phyloP scores from a whole-genome alignment of 2,329 filamentous ascomycete species.

The Cercospora zeae-maydis region DNA sequence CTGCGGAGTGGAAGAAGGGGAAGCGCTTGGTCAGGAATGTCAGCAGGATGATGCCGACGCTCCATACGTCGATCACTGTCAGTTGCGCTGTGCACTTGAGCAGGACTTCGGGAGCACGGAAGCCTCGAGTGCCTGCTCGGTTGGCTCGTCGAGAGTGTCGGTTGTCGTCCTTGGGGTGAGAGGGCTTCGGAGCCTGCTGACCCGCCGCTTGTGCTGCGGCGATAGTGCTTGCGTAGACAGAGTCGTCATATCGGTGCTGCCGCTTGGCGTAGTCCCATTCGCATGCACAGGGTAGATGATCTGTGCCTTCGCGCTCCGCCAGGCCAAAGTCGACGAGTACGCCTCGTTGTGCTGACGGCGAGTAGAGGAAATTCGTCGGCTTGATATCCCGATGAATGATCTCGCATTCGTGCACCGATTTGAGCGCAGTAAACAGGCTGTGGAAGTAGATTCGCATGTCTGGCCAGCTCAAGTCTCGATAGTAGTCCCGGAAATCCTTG shows the following conservation, averaged over 20 bases:
- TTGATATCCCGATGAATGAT: conserved; percentile 69
- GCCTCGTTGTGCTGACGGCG: conserved; percentile 72
- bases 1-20: conserved; percentile 97
- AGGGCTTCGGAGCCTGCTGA: conserved; percentile 43
- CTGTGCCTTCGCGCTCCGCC: conserved; percentile 70
- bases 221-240: conserved; percentile 56
- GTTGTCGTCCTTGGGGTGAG: conserved; percentile 86
- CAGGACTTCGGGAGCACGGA: conserved; percentile 91
- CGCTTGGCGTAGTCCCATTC: conserved; percentile 62
- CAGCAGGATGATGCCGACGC: conserved; percentile 91
- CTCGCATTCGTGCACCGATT: conserved; percentile 73
- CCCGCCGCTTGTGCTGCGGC: conserved; percentile 26
- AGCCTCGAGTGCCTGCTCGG: conserved; percentile 88
- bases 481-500: conserved; percentile 91
- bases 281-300: conserved; percentile 79
- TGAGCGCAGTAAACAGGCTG: conserved; percentile 80
- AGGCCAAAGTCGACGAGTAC: conserved; percentile 99
- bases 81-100: conserved; percentile 97
- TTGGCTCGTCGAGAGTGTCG: conserved; percentile 87
- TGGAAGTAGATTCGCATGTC: conserved; percentile 90
- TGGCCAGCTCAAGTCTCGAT: conserved; percentile 77
- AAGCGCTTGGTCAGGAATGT: conserved; percentile 90
- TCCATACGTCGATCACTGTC: conserved; percentile 93
- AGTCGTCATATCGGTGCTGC: conserved; percentile 54
- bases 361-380: conserved; percentile 95